phyloP scores from a whole-genome alignment of 495 filamentous ascomycete species.

The Daldinia grandis region DNA sequence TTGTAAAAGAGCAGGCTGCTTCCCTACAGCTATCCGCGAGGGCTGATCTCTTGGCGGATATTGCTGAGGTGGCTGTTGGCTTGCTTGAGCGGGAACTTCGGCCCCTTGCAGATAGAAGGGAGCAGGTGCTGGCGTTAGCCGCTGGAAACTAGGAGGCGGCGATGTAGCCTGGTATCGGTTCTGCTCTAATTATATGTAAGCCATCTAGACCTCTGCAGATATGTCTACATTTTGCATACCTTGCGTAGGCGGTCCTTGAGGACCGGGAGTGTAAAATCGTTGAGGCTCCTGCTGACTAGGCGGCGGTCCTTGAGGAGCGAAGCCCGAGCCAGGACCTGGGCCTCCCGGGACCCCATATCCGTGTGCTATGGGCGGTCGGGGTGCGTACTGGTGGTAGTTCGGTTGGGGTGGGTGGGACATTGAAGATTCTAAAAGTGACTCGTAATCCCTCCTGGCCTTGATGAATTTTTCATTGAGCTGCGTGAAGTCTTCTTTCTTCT shows the following conservation, averaged over 20 bases:
- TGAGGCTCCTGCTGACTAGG: slow-evolving; percentile 68
- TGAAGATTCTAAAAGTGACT: slow-evolving; percentile 91
- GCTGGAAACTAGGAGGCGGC: slow-evolving; percentile 59
- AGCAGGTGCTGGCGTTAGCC: slow-evolving; percentile 50
- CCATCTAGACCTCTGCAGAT: slow-evolving; percentile 19
- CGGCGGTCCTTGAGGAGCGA: slow-evolving; percentile 58
- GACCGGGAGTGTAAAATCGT: slow-evolving; percentile 73
- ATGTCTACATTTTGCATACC: slow-evolving; percentile 34
- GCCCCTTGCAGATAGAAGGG: slow-evolving; percentile 58
- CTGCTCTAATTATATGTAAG: slow-evolving; percentile 44
- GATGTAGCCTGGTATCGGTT: slow-evolving; percentile 56
- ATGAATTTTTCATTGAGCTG: slow-evolving; percentile 99
- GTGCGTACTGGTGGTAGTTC: slow-evolving; percentile 69
- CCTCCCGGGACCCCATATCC: slow-evolving; percentile 62
- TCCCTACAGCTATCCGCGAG: slow-evolving; percentile 53
- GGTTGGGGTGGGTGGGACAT: slow-evolving; percentile 88
- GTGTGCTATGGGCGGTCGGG: slow-evolving; percentile 69
- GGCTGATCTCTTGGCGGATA: slow-evolving; percentile 54
- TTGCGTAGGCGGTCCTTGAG: slow-evolving; percentile 49
- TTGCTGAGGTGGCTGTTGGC: slow-evolving; percentile 42
- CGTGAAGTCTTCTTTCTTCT: slow-evolving; percentile 99
- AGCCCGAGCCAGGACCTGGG: slow-evolving; percentile 50
- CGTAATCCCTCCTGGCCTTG: slow-evolving; percentile 96
- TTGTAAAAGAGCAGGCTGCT: slow-evolving; percentile 58
- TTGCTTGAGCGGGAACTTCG: slow-evolving; percentile 52